Conservation (phyloP, 345 rosid species). For the Pugionium dolabratum region DNA sequence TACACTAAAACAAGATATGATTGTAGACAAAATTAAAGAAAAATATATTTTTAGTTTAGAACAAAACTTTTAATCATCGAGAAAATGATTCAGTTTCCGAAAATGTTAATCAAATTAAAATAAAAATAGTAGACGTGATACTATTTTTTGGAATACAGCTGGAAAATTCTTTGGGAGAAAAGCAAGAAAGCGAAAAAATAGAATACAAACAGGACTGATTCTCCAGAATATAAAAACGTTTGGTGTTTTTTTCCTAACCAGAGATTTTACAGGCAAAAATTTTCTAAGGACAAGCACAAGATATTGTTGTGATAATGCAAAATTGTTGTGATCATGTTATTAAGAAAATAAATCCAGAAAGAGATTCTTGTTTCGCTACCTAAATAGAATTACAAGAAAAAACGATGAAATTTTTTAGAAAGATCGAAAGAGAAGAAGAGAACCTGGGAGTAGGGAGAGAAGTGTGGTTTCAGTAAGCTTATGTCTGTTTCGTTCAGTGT, state of each 20-base stretch:
- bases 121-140: constrained; percentile 20
- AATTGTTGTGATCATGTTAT: not conserved
- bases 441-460: constrained; percentile 28
- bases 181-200: constrained; percentile 32
- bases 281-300: constrained; percentile 23
- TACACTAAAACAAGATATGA: not conserved
- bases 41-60: not conserved
- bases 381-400: not conserved
- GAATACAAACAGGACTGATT: constrained; percentile 31
- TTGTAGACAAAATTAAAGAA: not conserved
- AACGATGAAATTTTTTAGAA: not conserved
- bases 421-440: constrained; percentile 11
- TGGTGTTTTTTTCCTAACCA: constrained; percentile 37
- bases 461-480: constrained; percentile 8
- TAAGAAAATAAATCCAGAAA: not conserved
- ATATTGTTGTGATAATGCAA: constrained; percentile 12
- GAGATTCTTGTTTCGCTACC: not conserved
- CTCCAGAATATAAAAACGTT: constrained; percentile 29
- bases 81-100: constrained; percentile 2
- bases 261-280: constrained; percentile 40
- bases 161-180: constrained; percentile 30
- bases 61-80: too few species aligned
- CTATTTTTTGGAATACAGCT: constrained; percentile 38
- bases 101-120: not conserved
- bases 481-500: constrained; percentile 5